Evolutionary conservation across 768 basidiomycete species (phyloP).

Genomic region (Termitomyces sp.): DNA sequence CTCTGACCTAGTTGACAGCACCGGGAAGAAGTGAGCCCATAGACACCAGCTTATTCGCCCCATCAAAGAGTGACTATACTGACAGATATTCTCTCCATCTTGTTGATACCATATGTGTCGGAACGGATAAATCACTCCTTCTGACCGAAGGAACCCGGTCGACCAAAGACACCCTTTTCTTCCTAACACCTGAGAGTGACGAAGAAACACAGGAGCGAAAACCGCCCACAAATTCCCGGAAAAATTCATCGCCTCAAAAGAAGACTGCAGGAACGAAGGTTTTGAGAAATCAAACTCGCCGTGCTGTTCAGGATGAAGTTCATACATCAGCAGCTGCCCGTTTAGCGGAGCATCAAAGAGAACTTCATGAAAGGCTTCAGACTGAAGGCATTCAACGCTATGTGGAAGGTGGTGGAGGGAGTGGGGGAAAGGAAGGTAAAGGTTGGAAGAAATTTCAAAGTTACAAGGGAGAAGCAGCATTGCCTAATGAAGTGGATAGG

Average conservation of each 20-base stretch:
- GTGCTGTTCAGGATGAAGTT: conserved; percentile 80
- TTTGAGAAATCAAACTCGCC: conserved; percentile 84
- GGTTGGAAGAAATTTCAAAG: conserved; percentile 95
- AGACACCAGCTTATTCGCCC: neutral
- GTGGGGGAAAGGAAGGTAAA: conserved; percentile 81
- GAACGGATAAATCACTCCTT: conserved; percentile 54
- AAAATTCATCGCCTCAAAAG: conserved; percentile 68
- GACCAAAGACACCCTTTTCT: conserved; percentile 85
- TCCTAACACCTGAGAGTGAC: conserved; percentile 60
- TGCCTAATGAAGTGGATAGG: conserved; percentile 79
- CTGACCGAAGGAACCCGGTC: conserved; percentile 84
- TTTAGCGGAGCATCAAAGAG: conserved; percentile 82
- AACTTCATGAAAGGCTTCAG: conserved; percentile 74
- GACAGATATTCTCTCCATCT: conserved; percentile 82
- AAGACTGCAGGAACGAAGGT: conserved; percentile 79
- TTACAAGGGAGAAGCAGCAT: conserved; percentile 89
- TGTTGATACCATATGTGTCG: conserved; percentile 83
- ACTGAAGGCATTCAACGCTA: conserved; percentile 76
- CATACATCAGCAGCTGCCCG: conserved; percentile 71
- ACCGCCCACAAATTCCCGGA: conserved; percentile 39
- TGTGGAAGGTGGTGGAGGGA: conserved; percentile 73
- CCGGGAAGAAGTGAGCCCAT: conserved; percentile 65
- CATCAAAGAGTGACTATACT: neutral
- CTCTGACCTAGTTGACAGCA: conserved; percentile 69
- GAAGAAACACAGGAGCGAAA: conserved; percentile 52